Evolutionary conservation across 1,284 basidiomycete genomes (phyloP), one percentile per base, ranked within the genome.

Genomic region (Puccinia novopanici): DNA sequence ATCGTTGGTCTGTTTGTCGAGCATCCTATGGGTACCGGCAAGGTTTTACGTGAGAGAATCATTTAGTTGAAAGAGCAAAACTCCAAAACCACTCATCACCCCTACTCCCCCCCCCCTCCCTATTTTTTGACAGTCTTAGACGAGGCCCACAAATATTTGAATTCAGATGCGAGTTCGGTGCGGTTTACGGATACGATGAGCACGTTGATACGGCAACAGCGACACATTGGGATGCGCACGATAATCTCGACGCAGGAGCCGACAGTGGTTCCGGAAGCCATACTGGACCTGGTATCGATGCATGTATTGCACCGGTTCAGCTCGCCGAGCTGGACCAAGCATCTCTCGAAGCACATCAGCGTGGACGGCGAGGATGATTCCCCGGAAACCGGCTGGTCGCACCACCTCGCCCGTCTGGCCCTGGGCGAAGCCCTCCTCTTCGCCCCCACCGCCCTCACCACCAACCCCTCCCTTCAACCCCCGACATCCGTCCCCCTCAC

Each of bases 131-230:
- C n/a, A 71, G 77, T 79, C 24, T 48, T 80, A 24, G 79, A 74
- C 55, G 79, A 80, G 37, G 79, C 79, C n/a, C 79, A 80, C 52
- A 80, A 74, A 54, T 80, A 80, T n/a, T 54, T 80, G 22, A 52
- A 52, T 52, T 59, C 55, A 27, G 27, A 57, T 48, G 15, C 61
- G 10, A 30, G 17, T 52, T 73, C 55, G n/a, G 40, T 59, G 6
- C 70, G 63, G 27, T 70, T 81, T 13, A 75, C 79, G 34, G 61
- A 72, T 5, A 55, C 61, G n/a, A 68, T 75, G 34, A 57, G 52
- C 30, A 74, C 79, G 9, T 55, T 81, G 48, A 75, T 81, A n/a
- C 30, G 79, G 40, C 79, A 81, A 75, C 79, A 81, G 30, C 22
- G 79, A n/a, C 79, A 81, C 55, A 57, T 74, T 75, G 79, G 79